These are phyloP conservation scores for Effrenium voratum DNA, from an alignment of 73 alveolate genomes.

Conservation along the genomic window DNA sequence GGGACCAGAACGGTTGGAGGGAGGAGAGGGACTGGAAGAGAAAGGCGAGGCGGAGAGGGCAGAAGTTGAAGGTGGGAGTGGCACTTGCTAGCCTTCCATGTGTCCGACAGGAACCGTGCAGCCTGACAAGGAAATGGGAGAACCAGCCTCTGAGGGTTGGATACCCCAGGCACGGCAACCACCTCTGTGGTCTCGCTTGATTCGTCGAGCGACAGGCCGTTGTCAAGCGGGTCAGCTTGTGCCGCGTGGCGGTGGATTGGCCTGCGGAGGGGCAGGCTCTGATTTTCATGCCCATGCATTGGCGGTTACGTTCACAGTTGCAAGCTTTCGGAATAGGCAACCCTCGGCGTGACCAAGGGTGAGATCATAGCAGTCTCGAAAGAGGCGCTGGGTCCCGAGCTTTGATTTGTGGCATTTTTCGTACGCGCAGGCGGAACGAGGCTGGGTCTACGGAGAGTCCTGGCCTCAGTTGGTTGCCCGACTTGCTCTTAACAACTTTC, in stretches of 20 bases:
- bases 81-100: no score
- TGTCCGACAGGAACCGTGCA: neutral
- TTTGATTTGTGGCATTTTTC: neutral
- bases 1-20: no score
- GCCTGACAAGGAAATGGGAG: neutral
- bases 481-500: neutral
- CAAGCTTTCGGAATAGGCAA: slow-evolving; percentile 20
- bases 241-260: slow-evolving; percentile 87
- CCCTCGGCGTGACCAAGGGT: slow-evolving; percentile 83
- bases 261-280: slow-evolving; percentile 79
- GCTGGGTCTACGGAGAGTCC: slow-evolving; percentile 93
- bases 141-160: slow-evolving; percentile 47
- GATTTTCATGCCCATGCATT: neutral
- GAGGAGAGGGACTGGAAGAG: no score
- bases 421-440: slow-evolving; percentile 68
- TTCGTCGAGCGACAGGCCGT: slow-evolving; percentile 11
- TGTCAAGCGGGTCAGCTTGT: slow-evolving; percentile 71
- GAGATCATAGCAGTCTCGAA: slow-evolving; percentile 88
- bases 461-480: neutral
- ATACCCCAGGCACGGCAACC: slow-evolving; percentile 30
- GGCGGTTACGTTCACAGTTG: neutral
- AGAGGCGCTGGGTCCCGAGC: slow-evolving; percentile 38
- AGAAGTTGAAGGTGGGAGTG: no score
- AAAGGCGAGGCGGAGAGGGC: no score
- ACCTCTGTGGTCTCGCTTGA: neutral